A percentile compares a stretch with the other conserved stretches of the same genome.
phyloP scores from a whole-genome alignment of 2,329 filamentous ascomycete genomes.

The Ophiostoma sp. region DNA sequence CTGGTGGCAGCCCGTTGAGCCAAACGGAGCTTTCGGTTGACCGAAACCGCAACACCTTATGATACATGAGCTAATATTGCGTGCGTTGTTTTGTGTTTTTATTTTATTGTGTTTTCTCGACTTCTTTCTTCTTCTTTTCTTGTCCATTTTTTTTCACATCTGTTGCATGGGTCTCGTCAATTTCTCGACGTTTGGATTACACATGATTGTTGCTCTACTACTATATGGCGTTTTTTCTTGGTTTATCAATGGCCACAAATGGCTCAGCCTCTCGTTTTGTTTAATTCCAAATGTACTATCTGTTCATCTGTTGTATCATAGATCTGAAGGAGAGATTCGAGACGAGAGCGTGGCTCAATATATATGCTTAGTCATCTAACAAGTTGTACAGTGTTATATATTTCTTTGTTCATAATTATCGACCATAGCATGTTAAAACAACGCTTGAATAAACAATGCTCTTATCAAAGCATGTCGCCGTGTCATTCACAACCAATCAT shows the following conservation, averaged over 20 bases:
- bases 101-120: neutral
- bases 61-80: constrained; percentile 6
- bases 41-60: constrained; percentile 18
- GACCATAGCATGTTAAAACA: neutral
- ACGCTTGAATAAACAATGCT: neutral
- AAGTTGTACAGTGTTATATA: neutral
- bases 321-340: neutral
- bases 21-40: constrained; percentile 10
- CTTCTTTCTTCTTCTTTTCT: neutral
- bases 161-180: constrained; percentile 3
- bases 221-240: neutral
- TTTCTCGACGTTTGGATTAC: neutral
- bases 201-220: constrained; percentile 1
- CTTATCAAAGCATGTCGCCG: neutral
- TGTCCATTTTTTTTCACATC: neutral
- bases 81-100: neutral
- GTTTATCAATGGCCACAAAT: neutral
- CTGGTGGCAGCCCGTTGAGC: neutral
- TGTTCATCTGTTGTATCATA: neutral
- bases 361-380: neutral
- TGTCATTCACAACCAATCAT: neutral
- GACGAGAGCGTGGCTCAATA: neutral
- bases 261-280: neutral
- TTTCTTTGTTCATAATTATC: neutral
- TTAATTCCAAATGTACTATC: neutral